Base-by-base conservation (phyloP, 2,329 filamentous ascomycete genomes). In the Diaporthe sp. region DNA sequence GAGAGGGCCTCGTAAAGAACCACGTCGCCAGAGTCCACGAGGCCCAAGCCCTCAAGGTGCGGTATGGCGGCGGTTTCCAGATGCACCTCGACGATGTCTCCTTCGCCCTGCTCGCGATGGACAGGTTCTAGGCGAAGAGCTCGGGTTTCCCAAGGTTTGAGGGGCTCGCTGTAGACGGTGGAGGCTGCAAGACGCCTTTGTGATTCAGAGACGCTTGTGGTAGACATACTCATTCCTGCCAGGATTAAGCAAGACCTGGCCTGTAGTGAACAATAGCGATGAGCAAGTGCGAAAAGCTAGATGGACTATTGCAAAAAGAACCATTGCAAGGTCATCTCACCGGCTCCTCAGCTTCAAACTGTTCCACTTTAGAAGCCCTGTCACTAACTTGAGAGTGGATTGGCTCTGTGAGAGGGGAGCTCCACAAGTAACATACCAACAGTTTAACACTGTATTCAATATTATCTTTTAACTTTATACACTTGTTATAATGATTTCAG, bases 101-200 rank as follows among this genome's bases (percentile, higher is more conserved):
- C 57, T 22, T n/a, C 34, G 17, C 10, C 57, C 10, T 57, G 53
- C 53, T 59, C 57, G 57, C 5, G 19, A 22, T 39, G 19, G 1
- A 15, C 57, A 37, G 22, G 57, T 10, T n/a, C 17, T 4, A 59
- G 34, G 4, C 31, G 57, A 4, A 59, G 57, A 59, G 12, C 34
- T 39, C 57, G 57, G 31, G 57, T 39, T n/a, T 59, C 57, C 57
- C 57, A 59, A n/a, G 57, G 19, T 10, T 25, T 59, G 31, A 59
- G 57, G 34, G 57, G 57, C 22, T 59, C 8, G 19, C 57, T 59
- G 34, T 59, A 59, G 57, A 59, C 25, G 17, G 3, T 59, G 34
- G 57, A 22, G 31, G 57, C 57, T n/a, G 19, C 10, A 7, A 59
- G 31, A 39, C 57, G 57, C 31, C 57, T 59, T 39, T 59, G 19